Percentiles rank a stretch among this genome's conserved stretches.
Conservation (phyloP, 2,329 filamentous ascomycete genomes). For the Amauroascus niger region DNA sequence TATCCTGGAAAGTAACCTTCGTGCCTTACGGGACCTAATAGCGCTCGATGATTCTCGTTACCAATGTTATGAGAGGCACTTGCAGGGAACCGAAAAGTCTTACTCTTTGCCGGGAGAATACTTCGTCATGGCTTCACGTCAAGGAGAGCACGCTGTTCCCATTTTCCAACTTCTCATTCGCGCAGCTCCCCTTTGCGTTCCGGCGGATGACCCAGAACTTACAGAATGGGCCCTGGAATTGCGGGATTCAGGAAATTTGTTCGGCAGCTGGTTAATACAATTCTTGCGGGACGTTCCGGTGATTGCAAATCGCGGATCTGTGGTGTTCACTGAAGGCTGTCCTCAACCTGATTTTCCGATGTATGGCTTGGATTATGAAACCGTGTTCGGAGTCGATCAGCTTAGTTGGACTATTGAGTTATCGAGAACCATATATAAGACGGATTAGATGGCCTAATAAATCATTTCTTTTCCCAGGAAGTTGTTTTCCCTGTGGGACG, state of each 20-base stretch:
- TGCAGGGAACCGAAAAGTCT: background rate
- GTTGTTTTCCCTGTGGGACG: no score
- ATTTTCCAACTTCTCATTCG: slow-evolving; percentile 31
- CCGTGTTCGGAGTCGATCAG: background rate
- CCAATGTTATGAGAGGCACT: slow-evolving; percentile 15
- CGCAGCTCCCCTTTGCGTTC: slow-evolving; percentile 32
- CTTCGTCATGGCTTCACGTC: slow-evolving; percentile 27
- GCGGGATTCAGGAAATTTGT: slow-evolving; percentile 14
- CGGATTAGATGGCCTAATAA: background rate
- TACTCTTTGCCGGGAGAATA: slow-evolving; percentile 29
- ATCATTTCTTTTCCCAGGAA: background rate
- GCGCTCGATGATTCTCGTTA: slow-evolving; percentile 30
- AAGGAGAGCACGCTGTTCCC: slow-evolving; percentile 18
- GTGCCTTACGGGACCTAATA: slow-evolving; percentile 29
- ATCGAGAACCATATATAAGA: background rate
- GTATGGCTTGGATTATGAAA: background rate
- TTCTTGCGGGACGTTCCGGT: slow-evolving; percentile 4
- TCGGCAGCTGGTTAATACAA: slow-evolving; percentile 29
- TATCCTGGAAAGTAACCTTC: slow-evolving; percentile 26
- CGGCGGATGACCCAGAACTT: slow-evolving; percentile 28
- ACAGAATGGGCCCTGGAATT: slow-evolving; percentile 30
- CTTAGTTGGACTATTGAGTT: background rate
- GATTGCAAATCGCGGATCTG: background rate
- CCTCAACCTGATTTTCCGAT: background rate
- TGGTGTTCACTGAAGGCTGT: background rate